A percentile compares a stretch with the other conserved stretches of the same genome.
These are phyloP conservation scores for Ophiostoma novo-ulmi DNA, from an alignment of 2,329 filamentous ascomycete genomes.

Conservation along the genomic window DNA sequence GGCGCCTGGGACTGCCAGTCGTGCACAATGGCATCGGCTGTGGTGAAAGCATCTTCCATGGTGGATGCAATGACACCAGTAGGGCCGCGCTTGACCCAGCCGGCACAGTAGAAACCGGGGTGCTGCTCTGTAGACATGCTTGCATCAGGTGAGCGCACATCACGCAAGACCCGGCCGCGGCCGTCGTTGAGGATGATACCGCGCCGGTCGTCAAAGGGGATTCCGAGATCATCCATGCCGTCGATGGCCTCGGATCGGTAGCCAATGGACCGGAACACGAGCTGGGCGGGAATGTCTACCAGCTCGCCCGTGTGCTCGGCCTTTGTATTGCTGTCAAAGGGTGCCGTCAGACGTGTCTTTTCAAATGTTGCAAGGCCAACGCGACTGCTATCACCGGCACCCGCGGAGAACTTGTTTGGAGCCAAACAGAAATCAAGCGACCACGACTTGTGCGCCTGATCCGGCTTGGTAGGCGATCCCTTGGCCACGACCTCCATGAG, in stretches of 20 bases:
- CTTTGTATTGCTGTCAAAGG: constrained; percentile 48
- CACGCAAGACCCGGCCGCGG: constrained; percentile 60
- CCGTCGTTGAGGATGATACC: constrained; percentile 82
- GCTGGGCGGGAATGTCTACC: constrained; percentile 54
- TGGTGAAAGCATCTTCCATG: constrained; percentile 89
- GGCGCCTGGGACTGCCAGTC: constrained; percentile 58
- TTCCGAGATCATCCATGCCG: constrained; percentile 66
- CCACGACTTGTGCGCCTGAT: constrained; percentile 63
- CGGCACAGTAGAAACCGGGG: constrained; percentile 82
- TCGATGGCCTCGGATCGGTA: constrained; percentile 77
- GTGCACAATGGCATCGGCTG: constrained; percentile 73
- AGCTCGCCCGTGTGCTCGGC: constrained; percentile 47
- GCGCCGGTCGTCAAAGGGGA: constrained; percentile 68
- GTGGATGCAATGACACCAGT: constrained; percentile 95
- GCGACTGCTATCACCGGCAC: constrained; percentile 38
- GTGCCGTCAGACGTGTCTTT: constrained; percentile 51
- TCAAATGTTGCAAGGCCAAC: constrained; percentile 66
- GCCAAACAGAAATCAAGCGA: constrained; percentile 80
- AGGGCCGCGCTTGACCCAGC: constrained; percentile 93
- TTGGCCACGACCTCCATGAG: constrained; percentile 77
- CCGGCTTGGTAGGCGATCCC: constrained; percentile 53
- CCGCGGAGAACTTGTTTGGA: constrained; percentile 61
- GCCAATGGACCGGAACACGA: constrained; percentile 91
- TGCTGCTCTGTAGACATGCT: constrained; percentile 42
- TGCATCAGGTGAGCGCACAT: constrained; percentile 33